Evolutionary conservation across 2,329 filamentous ascomycete species (phyloP).

Genomic region (Didymella exigua): DNA sequence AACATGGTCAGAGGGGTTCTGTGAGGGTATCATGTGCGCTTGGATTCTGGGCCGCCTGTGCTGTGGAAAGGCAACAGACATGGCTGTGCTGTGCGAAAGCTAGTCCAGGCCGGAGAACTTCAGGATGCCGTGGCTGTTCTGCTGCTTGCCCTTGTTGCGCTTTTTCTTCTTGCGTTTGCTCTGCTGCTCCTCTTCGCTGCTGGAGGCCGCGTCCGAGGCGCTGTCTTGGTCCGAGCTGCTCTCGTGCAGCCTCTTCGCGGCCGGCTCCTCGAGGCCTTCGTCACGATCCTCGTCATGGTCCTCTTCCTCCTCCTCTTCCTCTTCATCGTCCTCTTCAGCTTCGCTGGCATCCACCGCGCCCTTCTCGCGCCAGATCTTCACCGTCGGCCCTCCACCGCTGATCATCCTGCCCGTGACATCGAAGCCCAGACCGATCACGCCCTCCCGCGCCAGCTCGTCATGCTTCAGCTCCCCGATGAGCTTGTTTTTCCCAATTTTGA

Average conservation of each 20-base stretch:
- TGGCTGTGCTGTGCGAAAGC: not conserved
- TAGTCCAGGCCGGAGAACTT: slow-evolving; percentile 45
- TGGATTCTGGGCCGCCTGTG: too few species aligned
- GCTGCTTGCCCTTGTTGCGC: slow-evolving; percentile 46
- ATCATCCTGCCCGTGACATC: slow-evolving; percentile 87
- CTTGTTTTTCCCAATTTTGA: slow-evolving; percentile 75
- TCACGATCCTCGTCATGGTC: slow-evolving; percentile 47
- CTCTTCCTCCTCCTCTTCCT: slow-evolving; percentile 46
- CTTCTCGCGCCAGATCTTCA: slow-evolving; percentile 89
- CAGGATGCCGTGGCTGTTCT: slow-evolving; percentile 42
- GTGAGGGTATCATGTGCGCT: too few species aligned
- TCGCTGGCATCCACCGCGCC: slow-evolving; percentile 60
- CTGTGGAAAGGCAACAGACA: too few species aligned
- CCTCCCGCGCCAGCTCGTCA: slow-evolving; percentile 75
- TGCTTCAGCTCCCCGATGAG: slow-evolving; percentile 72
- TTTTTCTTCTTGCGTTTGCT: slow-evolving; percentile 53
- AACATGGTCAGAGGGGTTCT: too few species aligned
- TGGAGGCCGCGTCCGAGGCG: slow-evolving; percentile 49
- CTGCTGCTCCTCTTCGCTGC: slow-evolving; percentile 53
- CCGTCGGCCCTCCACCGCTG: slow-evolving; percentile 79
- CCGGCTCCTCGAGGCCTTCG: slow-evolving; percentile 47
- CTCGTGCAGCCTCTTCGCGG: slow-evolving; percentile 35
- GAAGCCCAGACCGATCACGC: slow-evolving; percentile 80
- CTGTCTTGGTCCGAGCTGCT: slow-evolving; percentile 56
- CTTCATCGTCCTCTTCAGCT: slow-evolving; percentile 56